Evolutionary conservation across 495 filamentous ascomycete genomes (phyloP).

Genomic region (Collariella sp.): DNA sequence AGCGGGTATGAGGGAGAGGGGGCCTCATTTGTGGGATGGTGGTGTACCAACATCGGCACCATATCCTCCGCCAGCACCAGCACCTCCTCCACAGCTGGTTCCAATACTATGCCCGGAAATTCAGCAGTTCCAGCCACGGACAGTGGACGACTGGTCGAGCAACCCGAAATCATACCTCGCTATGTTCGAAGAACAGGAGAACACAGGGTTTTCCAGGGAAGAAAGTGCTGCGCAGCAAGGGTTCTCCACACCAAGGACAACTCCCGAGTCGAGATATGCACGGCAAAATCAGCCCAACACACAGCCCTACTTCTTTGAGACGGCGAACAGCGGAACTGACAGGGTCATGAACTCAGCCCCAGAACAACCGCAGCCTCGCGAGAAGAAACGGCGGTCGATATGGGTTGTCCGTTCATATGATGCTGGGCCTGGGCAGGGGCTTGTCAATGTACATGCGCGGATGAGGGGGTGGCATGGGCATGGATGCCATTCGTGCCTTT

Average conservation of each 20-base stretch:
- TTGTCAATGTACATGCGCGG: constrained; percentile 20
- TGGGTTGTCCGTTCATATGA: constrained; percentile 26
- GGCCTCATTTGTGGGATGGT: neutral
- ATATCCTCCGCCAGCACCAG: neutral
- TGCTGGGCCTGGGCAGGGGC: constrained; percentile 13
- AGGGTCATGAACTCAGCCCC: no score
- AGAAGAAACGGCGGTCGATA: constrained; percentile 15
- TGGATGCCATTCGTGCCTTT: constrained; percentile 7
- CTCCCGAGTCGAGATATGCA: neutral
- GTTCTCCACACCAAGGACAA: neutral
- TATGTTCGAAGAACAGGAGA: constrained; percentile 22
- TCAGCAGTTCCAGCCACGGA: neutral
- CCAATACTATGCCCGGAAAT: constrained; percentile 11
- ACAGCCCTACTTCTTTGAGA: no score
- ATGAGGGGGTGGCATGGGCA: constrained; percentile 8
- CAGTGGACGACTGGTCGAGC: constrained; percentile 13
- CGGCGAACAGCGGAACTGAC: no score
- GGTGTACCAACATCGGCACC: neutral
- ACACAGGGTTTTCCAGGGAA: neutral
- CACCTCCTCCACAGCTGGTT: neutral
- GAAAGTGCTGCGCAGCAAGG: neutral
- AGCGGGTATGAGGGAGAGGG: no score
- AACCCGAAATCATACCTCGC: constrained; percentile 26
- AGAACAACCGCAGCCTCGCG: neutral
- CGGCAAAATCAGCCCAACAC: no score